Evolutionary conservation across 495 filamentous ascomycete species (phyloP), one percentile per base, ranked within the genome.

Genomic region (Aspergillus coremiiformis): DNA sequence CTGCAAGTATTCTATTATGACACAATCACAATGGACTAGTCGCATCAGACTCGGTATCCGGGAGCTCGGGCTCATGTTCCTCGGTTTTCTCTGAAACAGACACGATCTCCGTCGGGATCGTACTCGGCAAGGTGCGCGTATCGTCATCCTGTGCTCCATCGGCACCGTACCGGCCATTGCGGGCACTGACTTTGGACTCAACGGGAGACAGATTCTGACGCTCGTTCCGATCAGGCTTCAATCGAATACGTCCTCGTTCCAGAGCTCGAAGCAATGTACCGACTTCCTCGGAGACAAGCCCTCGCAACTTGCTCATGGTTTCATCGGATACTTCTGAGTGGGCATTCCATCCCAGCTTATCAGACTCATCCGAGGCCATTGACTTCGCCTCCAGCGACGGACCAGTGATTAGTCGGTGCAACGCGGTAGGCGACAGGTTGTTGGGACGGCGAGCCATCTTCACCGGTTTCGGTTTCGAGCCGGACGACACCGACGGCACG

Each of bases 341-440:
- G 12, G 65, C 62, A 47, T 71, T 68, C 70, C 70, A 73, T 20
- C 67, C 68, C 8, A 73, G 56, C 49, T 65, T 65, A 49, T 69
- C 68, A 26, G 64, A 66, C 30, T 67, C 64, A 21, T 70, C 69
- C 14, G 70, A 71, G 0, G 56, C 54, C 0, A 67, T 53, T 7
- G 70, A 71, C 39, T 70, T 68, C 3, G 66, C 64, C 37, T 64
- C 66, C n/a, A 70, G 41, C 23, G 68, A 67, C 2, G 65, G 65
- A n/a, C 68, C 69, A 27, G 61, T 64, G 44, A 70, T 49, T 10
- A 71, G 57, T 11, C 58, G 54, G 37, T 73, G 65, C 32, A 73
- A 42, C 9, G 63, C 59, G 0, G 64, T 60, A 12, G 68, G 67
- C 33, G 68, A 66, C n/a, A 68, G 51, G 26, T 61, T 65, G 29